phyloP scores from a whole-genome alignment of 805 yeast genomes.

The Ogataea wickerhamii region DNA sequence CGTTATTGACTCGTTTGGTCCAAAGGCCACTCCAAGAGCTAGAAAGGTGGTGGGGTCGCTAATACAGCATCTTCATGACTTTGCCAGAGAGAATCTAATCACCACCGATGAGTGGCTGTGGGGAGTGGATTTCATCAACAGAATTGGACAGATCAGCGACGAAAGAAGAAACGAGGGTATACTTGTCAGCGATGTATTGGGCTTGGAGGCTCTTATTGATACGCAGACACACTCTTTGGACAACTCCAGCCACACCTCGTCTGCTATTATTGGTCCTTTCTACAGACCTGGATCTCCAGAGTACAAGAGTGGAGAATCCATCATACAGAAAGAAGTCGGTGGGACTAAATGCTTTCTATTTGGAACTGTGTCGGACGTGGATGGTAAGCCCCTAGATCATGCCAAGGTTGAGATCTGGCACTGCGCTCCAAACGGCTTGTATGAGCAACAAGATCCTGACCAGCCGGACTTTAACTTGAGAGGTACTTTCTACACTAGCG shows the following conservation, averaged over 20 bases:
- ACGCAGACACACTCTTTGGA: conserved; percentile 27
- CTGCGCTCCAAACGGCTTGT: conserved; percentile 36
- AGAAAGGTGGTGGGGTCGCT: conserved; percentile 24
- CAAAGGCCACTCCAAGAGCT: conserved; percentile 26
- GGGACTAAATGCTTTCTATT: conserved; percentile 29
- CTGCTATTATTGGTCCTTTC: conserved; percentile 36
- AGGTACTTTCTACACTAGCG: conserved; percentile 31
- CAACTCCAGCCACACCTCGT: conserved; percentile 25
- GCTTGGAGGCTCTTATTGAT: conserved; percentile 34
- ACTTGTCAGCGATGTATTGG: conserved; percentile 34
- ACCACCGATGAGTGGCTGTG: conserved; percentile 36
- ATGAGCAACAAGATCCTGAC: conserved; percentile 36
- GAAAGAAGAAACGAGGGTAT: conserved; percentile 33
- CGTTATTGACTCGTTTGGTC: conserved; percentile 30
- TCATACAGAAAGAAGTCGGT: conserved; percentile 32
- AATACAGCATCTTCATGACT: conserved; percentile 36
- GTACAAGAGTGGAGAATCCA: conserved; percentile 31
- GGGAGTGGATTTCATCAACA: conserved; percentile 31
- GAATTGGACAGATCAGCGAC: conserved; percentile 34
- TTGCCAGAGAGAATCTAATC: conserved; percentile 33
- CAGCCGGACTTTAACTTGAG: conserved; percentile 34
- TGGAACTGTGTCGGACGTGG: conserved; percentile 27
- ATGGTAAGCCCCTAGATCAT: conserved; percentile 31
- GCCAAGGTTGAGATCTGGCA: conserved; percentile 36
- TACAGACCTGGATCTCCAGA: conserved; percentile 31